A percentile compares a stretch with the other conserved stretches of the same genome.
Conservation (phyloP, 371 early-diverging fungal species). For the Mortierella sp. region DNA sequence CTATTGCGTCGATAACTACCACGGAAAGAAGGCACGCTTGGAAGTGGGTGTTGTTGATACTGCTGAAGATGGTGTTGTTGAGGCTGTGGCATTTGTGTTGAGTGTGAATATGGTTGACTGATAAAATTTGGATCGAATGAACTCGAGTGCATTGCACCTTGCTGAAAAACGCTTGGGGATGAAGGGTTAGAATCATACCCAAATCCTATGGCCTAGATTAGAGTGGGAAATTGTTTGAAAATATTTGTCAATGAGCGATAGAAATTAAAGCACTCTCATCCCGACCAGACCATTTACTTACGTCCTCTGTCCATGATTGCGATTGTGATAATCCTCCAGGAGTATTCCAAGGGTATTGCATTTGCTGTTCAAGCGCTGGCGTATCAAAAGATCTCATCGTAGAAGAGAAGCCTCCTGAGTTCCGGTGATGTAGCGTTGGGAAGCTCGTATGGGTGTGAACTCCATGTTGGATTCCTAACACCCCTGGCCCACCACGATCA, state of each 20-base stretch:
- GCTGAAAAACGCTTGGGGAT: conserved; percentile 14
- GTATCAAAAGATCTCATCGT: conserved; percentile 33
- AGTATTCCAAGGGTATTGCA: conserved; percentile 37
- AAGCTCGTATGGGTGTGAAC: conserved; percentile 19
- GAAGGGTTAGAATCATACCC: conserved; percentile 21
- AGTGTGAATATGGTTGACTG: conserved; percentile 28
- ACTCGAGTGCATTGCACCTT: conserved; percentile 15
- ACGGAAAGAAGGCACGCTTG: conserved; percentile 19
- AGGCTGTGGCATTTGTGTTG: neutral
- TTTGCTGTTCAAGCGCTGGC: conserved; percentile 41
- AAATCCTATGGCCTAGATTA: conserved; percentile 37
- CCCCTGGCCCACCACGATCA: conserved; percentile 10
- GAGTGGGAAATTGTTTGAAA: neutral
- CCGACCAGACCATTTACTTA: conserved; percentile 2
- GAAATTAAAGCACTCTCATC: neutral
- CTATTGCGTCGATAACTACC: conserved; percentile 40
- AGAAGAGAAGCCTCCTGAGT: conserved; percentile 32
- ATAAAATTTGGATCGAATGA: conserved; percentile 38
- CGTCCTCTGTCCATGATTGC: conserved; percentile 47
- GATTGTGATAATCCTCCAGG: conserved; percentile 23
- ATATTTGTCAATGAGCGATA: neutral
- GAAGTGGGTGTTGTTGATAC: conserved; percentile 16
- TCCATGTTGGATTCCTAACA: conserved; percentile 8
- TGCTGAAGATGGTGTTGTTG: conserved; percentile 6
- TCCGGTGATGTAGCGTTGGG: conserved; percentile 24